These are phyloP conservation scores for Sideroxylon spinosum DNA, from an alignment of 179 eudicot species.

Conservation along the genomic window DNA sequence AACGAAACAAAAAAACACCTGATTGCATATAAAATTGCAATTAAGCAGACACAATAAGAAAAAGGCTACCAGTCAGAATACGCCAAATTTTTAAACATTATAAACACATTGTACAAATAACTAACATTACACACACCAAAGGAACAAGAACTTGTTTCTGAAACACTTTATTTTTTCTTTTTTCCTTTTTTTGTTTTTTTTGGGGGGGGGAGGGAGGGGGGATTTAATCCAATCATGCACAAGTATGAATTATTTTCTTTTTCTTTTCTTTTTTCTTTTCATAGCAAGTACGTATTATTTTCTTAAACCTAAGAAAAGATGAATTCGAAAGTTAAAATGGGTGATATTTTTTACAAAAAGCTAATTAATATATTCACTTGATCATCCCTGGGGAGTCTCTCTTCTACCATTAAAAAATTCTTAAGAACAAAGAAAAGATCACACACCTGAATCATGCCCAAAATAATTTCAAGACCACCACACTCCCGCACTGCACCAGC, in stretches of 20 bases:
- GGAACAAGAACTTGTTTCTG: background rate
- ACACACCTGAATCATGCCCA: constrained; percentile 84
- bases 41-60: background rate
- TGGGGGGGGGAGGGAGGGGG: too few relatives aligned
- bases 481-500: constrained; percentile 94
- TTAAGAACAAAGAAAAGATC: background rate
- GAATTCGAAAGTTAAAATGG: background rate
- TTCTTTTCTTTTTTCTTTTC: too few relatives aligned
- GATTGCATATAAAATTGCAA: constrained; percentile 10
- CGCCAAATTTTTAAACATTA: too few relatives aligned
- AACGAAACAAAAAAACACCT: background rate
- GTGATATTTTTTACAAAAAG: background rate
- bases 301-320: background rate
- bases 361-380: background rate
- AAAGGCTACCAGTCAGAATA: background rate
- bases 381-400: background rate
- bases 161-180: background rate
- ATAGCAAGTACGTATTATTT: too few relatives aligned
- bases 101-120: background rate
- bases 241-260: background rate
- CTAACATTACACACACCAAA: background rate
- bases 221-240: background rate
- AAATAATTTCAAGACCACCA: constrained; percentile 86
- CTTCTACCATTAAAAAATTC: background rate
- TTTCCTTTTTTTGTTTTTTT: too few relatives aligned